These are phyloP conservation scores for Dissophora ornata DNA, from an alignment of 192 early-diverging fungal genomes.

Conservation along the genomic window DNA sequence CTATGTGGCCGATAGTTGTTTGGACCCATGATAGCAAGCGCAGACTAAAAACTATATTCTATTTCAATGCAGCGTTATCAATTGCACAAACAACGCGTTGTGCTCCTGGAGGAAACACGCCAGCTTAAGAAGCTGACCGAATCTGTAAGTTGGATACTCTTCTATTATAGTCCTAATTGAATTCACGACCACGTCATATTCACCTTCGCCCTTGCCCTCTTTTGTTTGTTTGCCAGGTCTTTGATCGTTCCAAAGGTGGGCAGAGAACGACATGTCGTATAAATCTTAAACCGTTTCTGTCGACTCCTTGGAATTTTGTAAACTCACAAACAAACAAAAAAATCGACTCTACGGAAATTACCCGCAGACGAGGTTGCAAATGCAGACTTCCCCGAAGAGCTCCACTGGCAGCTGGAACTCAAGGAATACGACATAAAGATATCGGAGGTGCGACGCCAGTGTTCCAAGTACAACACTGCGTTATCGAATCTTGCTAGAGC, in stretches of 20 bases:
- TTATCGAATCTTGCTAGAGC: constrained; percentile 34
- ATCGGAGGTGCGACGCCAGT: constrained; percentile 3
- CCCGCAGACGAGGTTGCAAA: constrained; percentile 40
- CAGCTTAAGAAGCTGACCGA: constrained; percentile 46
- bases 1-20: not conserved
- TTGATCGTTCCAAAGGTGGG: constrained; percentile 50
- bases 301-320: too few species aligned
- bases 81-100: constrained; percentile 27
- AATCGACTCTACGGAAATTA: not conserved
- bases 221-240: constrained; percentile 25
- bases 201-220: too few species aligned
- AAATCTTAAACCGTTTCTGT: not conserved
- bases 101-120: constrained; percentile 36
- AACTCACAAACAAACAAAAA: not conserved
- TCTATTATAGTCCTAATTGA: too few species aligned
- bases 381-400: constrained; percentile 45
- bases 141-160: constrained; percentile 22
- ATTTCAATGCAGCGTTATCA: constrained; percentile 38
- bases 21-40: too few species aligned
- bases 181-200: too few species aligned
- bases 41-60: too few species aligned
- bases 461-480: constrained; percentile 34
- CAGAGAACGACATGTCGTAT: not conserved
- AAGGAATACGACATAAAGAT: constrained; percentile 51
- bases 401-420: constrained; percentile 48